phyloP scores from a whole-genome alignment of 2,329 filamentous ascomycete species.

The Fusarium hainanense region DNA sequence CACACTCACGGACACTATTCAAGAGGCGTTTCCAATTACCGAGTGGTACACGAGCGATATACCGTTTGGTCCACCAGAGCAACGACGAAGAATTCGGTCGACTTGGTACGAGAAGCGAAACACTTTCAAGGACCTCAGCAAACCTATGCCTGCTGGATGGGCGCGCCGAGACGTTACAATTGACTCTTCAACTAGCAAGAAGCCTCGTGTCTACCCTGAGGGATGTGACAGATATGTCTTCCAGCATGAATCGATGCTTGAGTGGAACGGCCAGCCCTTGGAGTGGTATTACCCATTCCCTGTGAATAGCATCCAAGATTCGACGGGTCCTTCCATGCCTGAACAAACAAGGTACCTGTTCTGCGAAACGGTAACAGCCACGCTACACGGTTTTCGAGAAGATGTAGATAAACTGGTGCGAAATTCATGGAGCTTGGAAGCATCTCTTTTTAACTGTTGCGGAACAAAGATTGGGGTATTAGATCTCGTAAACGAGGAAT shows the following conservation, averaged over 20 bases:
- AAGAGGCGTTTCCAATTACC: background rate
- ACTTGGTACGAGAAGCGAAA: background rate
- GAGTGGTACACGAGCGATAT: background rate
- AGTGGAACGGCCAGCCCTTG: background rate
- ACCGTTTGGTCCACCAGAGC: background rate
- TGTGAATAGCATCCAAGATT: background rate
- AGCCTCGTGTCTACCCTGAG: background rate
- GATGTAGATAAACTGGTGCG: background rate
- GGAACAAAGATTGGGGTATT: background rate
- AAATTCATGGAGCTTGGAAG: fast-evolving
- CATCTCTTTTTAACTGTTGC: background rate
- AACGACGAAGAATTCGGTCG: background rate
- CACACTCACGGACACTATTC: background rate
- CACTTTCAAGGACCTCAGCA: background rate
- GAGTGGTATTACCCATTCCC: background rate
- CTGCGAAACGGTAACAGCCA: background rate
- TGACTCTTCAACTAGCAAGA: background rate
- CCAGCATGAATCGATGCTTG: background rate
- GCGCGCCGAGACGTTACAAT: background rate
- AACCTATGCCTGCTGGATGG: background rate
- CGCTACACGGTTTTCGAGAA: background rate
- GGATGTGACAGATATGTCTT: background rate
- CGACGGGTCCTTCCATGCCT: background rate
- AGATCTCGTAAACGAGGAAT: background rate
- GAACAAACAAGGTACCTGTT: background rate